Percentiles rank a stretch among this genome's conserved stretches.
Evolutionary conservation across 129 eudicot species (phyloP).

Genomic region (Centaurea solstitialis): DNA sequence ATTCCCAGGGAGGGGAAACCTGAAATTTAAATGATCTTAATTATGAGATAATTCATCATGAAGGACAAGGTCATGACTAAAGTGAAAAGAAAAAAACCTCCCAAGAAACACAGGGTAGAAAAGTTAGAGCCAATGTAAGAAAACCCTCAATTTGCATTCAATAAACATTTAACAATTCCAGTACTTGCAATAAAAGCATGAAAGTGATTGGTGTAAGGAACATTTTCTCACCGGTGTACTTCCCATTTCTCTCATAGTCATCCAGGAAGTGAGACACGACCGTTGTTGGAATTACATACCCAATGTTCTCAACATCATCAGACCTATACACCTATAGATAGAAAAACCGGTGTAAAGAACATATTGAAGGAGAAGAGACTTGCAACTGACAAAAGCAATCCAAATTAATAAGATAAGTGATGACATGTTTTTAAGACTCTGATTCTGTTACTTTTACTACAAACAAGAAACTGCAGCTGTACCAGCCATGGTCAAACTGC

Average conservation of each 20-base stretch:
- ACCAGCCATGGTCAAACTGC: background rate
- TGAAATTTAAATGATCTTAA: constrained; percentile 30
- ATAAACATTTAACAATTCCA: background rate
- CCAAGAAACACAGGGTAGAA: background rate
- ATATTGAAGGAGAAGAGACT: constrained; percentile 12
- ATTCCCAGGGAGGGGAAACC: constrained; percentile 98
- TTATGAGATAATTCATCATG: background rate
- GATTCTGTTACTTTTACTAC: background rate
- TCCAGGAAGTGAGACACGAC: constrained; percentile 95
- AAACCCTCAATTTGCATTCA: background rate
- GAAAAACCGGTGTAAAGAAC: constrained; percentile 26
- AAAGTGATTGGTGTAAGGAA: background rate
- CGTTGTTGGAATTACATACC: constrained; percentile 89
- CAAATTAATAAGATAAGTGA: constrained; percentile 12
- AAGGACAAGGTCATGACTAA: background rate
- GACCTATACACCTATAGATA: constrained; percentile 83
- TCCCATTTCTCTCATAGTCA: constrained; percentile 87
- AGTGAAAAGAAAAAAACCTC: background rate
- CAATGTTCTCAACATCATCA: constrained; percentile 92
- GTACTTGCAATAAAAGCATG: background rate
- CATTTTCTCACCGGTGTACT: constrained; percentile 77
- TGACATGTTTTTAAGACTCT: background rate
- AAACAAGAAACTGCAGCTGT: background rate
- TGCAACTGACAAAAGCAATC: constrained; percentile 7
- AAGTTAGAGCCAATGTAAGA: background rate